These are phyloP conservation scores for Euphorbia pulcherrima DNA, from an alignment of 345 rosid species.

Conservation along the genomic window DNA sequence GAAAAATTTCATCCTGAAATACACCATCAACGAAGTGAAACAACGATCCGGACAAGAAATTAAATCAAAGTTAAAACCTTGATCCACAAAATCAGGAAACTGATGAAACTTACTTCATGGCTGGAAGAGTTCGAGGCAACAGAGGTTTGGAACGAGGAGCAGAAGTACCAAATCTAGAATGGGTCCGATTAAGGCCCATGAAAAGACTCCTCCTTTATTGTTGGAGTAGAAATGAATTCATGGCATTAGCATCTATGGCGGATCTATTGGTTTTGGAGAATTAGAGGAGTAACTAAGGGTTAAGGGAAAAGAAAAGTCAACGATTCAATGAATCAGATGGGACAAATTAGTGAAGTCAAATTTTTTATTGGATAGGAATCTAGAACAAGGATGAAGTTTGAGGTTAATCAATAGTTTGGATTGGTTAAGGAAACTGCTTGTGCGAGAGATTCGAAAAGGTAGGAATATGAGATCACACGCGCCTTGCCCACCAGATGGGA, in stretches of 20 bases:
- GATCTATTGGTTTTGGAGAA: slow-evolving; percentile 31
- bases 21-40: not conserved
- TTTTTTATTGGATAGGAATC: too few species aligned
- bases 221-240: slow-evolving; percentile 16
- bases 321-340: not conserved
- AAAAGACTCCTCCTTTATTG: slow-evolving; percentile 7
- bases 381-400: not conserved
- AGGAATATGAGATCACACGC: too few species aligned
- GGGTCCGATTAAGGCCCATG: slow-evolving; percentile 40
- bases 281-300: not conserved
- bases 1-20: not conserved
- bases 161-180: slow-evolving; percentile 26
- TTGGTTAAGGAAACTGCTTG: too few species aligned
- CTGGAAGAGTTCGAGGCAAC: slow-evolving; percentile 34
- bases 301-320: not conserved
- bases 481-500: too few species aligned
- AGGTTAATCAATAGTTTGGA: not conserved
- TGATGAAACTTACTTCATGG: slow-evolving; percentile 49
- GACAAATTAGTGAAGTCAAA: not conserved
- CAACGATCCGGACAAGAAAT: not conserved
- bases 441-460: too few species aligned
- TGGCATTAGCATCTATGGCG: slow-evolving; percentile 28
- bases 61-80: not conserved
- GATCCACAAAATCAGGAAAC: not conserved
- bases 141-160: slow-evolving; percentile 35